Percentiles rank a stretch among this genome's conserved stretches.
These are phyloP conservation scores for Mycena vulgaris DNA, from an alignment of 768 basidiomycete species.

Conservation along the genomic window DNA sequence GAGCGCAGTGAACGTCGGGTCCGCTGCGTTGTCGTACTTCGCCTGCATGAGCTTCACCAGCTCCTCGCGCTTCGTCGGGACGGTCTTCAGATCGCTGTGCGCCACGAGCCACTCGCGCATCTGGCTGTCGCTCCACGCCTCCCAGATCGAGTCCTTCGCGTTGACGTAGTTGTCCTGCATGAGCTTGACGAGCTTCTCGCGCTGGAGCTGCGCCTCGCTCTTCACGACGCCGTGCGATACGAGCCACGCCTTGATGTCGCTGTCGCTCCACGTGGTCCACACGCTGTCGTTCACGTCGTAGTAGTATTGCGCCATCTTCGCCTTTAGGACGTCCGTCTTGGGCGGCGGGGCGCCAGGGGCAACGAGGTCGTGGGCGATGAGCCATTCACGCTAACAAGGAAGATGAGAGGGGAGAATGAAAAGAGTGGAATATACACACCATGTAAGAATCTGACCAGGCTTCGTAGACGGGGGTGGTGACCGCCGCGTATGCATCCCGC, in stretches of 20 bases:
- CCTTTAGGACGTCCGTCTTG: constrained; percentile 69
- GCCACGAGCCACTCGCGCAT: constrained; percentile 82
- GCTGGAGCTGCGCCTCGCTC: constrained; percentile 72
- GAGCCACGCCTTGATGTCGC: constrained; percentile 84
- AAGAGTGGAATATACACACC: not conserved
- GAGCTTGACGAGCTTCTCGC: constrained; percentile 85
- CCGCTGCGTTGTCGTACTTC: constrained; percentile 69
- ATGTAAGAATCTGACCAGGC: constrained; percentile 66
- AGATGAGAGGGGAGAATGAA: not conserved
- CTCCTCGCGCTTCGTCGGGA: constrained; percentile 81
- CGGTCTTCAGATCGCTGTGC: constrained; percentile 76
- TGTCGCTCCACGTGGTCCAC: constrained; percentile 84
- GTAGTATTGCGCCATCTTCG: constrained; percentile 85
- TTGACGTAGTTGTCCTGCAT: constrained; percentile 81
- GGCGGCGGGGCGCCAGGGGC: constrained; percentile 68
- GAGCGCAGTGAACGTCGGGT: constrained; percentile 71
- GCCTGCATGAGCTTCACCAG: constrained; percentile 79
- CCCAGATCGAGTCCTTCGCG: constrained; percentile 72
- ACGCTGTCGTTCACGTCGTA: constrained; percentile 70
- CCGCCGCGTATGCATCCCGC: constrained; percentile 75
- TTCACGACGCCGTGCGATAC: constrained; percentile 82
- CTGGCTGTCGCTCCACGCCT: constrained; percentile 81
- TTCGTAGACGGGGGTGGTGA: constrained; percentile 79
- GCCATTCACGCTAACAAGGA: constrained; percentile 80
- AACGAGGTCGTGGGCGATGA: constrained; percentile 82